phyloP scores from a whole-genome alignment of 1,284 basidiomycete species.

The Ganoderma boninense region DNA sequence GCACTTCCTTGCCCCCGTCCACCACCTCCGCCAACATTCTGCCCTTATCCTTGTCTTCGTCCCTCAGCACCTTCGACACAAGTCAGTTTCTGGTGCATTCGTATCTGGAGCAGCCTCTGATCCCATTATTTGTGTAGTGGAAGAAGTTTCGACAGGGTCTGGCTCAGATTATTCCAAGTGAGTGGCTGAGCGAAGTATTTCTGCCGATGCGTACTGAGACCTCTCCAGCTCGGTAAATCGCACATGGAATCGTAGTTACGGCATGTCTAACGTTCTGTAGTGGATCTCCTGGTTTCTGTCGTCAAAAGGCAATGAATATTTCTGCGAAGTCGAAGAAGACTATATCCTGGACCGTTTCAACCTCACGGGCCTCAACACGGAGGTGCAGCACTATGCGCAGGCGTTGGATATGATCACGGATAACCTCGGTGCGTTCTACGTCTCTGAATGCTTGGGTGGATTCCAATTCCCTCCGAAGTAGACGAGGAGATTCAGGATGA shows the following conservation, averaged over 20 bases:
- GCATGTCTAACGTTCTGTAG: conserved; percentile 45
- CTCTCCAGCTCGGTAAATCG: conserved; percentile 47
- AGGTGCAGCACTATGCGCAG: conserved; percentile 94
- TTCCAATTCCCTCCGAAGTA: conserved; percentile 35
- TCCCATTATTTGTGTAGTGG: no score
- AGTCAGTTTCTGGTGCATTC: no score
- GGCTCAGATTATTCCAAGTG: conserved; percentile 92
- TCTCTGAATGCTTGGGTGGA: neutral
- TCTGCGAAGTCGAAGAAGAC: conserved; percentile 99
- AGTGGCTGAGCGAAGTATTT: conserved; percentile 39
- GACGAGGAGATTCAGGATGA: conserved; percentile 86
- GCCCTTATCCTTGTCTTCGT: neutral
- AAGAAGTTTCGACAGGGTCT: conserved; percentile 86
- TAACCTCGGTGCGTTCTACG: conserved; percentile 72
- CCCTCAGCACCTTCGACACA: conserved; percentile 7
- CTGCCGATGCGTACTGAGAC: conserved; percentile 14
- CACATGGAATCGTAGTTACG: neutral
- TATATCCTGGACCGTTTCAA: conserved; percentile 99
- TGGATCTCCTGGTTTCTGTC: conserved; percentile 99
- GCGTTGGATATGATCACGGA: conserved; percentile 97
- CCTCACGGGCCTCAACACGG: conserved; percentile 95
- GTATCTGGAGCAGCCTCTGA: no score
- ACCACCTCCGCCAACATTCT: neutral
- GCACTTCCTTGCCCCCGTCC: no score
- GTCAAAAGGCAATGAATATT: conserved; percentile 98